phyloP scores from a whole-genome alignment of 2,329 filamentous ascomycete genomes.

The Epichloe sp. region DNA sequence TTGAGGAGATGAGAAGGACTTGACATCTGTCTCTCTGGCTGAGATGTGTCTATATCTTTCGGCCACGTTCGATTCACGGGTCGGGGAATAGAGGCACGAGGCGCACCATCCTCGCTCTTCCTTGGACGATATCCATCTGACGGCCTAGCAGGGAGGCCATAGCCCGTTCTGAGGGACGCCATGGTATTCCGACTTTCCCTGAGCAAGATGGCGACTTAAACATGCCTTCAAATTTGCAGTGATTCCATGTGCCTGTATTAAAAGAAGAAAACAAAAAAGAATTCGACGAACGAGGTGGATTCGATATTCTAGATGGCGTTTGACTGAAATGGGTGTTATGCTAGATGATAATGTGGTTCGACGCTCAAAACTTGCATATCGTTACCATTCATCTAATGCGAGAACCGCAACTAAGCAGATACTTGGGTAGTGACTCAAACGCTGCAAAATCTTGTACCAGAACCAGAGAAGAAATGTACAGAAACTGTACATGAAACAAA shows the following conservation, averaged over 20 bases:
- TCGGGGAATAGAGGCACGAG: conserved; percentile 12
- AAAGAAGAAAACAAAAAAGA: not conserved
- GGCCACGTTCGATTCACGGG: conserved; percentile 11
- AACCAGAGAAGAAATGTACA: not conserved
- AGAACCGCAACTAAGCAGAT: not conserved
- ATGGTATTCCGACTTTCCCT: conserved; percentile 23
- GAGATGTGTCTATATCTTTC: conserved; percentile 10
- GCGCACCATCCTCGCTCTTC: conserved; percentile 12
- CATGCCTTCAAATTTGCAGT: conserved; percentile 9
- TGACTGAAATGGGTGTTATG: not conserved
- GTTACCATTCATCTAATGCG: not conserved
- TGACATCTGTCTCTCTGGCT: conserved; percentile 8
- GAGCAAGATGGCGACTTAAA: conserved; percentile 7
- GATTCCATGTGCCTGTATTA: not conserved
- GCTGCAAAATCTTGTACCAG: not conserved
- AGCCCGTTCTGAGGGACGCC: conserved; percentile 28
- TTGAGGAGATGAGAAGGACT: conserved; percentile 9
- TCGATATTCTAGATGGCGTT: too few species aligned
- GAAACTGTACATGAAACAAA: not conserved
- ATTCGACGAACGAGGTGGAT: too few species aligned
- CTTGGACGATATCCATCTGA: conserved; percentile 21
- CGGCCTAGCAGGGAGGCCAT: conserved; percentile 27
- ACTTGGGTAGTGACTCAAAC: not conserved
- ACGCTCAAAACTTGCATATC: not conserved
- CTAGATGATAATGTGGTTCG: not conserved